Conservation (phyloP, 768 basidiomycete species). For the Termitomyces sp. region DNA sequence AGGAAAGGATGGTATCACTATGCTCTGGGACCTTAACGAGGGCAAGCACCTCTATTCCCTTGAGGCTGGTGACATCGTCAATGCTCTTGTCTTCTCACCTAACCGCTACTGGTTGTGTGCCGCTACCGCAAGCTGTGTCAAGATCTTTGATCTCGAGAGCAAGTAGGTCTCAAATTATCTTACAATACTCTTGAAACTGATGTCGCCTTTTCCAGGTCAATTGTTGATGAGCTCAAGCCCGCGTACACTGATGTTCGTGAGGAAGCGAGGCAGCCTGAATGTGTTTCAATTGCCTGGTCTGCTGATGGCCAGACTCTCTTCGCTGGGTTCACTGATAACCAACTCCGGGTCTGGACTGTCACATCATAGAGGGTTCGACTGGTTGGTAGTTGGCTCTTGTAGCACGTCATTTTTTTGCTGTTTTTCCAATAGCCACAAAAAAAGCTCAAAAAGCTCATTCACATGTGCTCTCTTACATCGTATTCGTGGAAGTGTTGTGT, state of each 20-base stretch:
- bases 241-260: conserved; percentile 76
- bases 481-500: background rate
- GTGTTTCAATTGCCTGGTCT: conserved; percentile 97
- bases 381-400: conserved; percentile 12
- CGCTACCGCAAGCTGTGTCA: conserved; percentile 94
- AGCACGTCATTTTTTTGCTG: conserved; percentile 14
- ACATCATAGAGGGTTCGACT: conserved; percentile 41
- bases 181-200: background rate
- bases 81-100: conserved; percentile 98
- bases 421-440: conserved; percentile 18
- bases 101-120: conserved; percentile 99
- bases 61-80: conserved; percentile 97
- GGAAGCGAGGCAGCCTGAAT: conserved; percentile 78
- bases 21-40: conserved; percentile 99
- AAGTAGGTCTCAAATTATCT: conserved; percentile 57
- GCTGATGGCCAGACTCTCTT: conserved; percentile 97
- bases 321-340: conserved; percentile 94
- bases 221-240: conserved; percentile 98
- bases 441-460: conserved; percentile 23
- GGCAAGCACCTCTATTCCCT: conserved; percentile 99
- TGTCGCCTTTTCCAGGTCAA: conserved; percentile 51
- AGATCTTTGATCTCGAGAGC: conserved; percentile 99
- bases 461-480: conserved; percentile 3
- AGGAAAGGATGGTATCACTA: conserved; percentile 99
- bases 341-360: conserved; percentile 90